Base-by-base conservation (phyloP, 257 asterid genomes). In the Solanum pimpinellifolium region DNA sequence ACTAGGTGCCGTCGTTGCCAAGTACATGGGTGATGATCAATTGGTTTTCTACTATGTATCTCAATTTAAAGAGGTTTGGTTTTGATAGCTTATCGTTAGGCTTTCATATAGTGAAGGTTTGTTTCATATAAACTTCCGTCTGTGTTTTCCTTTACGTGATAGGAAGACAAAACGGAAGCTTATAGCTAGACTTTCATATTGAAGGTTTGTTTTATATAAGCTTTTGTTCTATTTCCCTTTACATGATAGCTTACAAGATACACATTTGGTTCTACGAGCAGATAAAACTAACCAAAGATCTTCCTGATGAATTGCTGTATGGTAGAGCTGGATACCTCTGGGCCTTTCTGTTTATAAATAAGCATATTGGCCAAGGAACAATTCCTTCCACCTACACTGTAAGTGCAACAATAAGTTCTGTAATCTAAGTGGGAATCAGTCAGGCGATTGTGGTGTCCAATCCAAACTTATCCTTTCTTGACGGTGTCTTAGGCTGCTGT, bases 251-350 rank as follows among this genome's bases (percentile, higher is more conserved):
- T 56, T 37, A 60, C 85, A 31, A 29, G 83, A 76, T 60, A 66
- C 16, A 2, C 31, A 74, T 89, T 83, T 59, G 56, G 33, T 85
- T 80, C 59, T 81, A 73, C 44, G 44, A 87, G 65, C 94, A 95
- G 98, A 93, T 94, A 77, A 94, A 77, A 87, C 80, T 91, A 69
- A 86, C 92, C 21, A 88, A 90, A 60, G 96, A 93, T 88, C 93
- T 87, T 56, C 94, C 98, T 3, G 93, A 95, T 84, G 96, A 95
- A 89, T 87, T 95, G 70, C 88, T 95, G 65, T 94, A 94, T 44
- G 98, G 98, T 80, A 91, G 93, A 91, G 92, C 91, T 86, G 98
- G 98, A 83, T 95, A 89, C 88, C 90, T 95, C 82, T 95, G 98
- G 96, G 88, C 95, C 18, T 93, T 93, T 70, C 90, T 86, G 68